phyloP scores from a whole-genome alignment of 345 rosid species.

The Clausena lansium region DNA sequence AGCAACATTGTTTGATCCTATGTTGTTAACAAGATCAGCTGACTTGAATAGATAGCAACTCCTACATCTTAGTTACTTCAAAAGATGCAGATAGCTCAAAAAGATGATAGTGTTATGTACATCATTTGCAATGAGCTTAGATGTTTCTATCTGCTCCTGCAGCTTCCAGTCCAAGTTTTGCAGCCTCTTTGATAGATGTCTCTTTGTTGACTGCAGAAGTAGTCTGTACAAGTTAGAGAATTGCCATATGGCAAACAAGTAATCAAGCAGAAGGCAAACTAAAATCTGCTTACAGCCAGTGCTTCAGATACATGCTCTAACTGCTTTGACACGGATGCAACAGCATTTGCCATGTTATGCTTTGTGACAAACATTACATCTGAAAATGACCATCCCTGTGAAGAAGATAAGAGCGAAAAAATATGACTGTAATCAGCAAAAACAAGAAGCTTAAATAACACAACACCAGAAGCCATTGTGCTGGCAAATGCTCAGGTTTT shows the following conservation, averaged over 20 bases:
- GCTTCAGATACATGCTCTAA: slow-evolving; percentile 75
- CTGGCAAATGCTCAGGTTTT: slow-evolving; percentile 4
- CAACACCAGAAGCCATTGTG: not conserved
- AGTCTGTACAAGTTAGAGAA: slow-evolving; percentile 11
- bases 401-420: slow-evolving; percentile 10
- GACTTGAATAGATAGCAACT: not conserved
- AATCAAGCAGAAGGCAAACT: not conserved
- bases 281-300: slow-evolving; percentile 54
- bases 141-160: slow-evolving; percentile 72
- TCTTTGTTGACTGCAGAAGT: slow-evolving; percentile 69
- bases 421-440: not conserved
- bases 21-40: not conserved
- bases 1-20: not conserved
- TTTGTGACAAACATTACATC: slow-evolving; percentile 92
- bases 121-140: slow-evolving; percentile 61
- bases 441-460: slow-evolving; percentile 4
- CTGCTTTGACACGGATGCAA: slow-evolving; percentile 70
- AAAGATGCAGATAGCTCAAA: not conserved
- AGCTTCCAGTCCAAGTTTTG: slow-evolving; percentile 83
- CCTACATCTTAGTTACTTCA: not conserved
- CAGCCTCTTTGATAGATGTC: slow-evolving; percentile 73
- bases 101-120: slow-evolving; percentile 28
- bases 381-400: slow-evolving; percentile 86
- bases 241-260: not conserved
- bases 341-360: slow-evolving; percentile 86